phyloP scores from a whole-genome alignment of 768 basidiomycete genomes.

The Mycena galopus region DNA sequence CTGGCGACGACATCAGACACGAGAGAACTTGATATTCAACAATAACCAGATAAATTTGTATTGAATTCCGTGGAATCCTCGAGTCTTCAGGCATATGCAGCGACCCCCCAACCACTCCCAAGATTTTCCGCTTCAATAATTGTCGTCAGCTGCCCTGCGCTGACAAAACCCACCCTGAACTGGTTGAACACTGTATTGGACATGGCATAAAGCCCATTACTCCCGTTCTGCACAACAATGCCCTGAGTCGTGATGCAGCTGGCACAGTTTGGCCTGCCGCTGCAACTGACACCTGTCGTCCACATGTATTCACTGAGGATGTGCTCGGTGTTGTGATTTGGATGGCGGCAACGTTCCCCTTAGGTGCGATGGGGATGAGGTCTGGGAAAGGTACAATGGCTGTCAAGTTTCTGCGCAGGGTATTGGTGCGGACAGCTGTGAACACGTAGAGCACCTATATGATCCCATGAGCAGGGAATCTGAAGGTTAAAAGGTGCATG shows the following conservation, averaged over 20 bases:
- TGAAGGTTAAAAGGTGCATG: slow-evolving; percentile 1
- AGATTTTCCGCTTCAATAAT: slow-evolving; percentile 12
- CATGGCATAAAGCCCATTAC: slow-evolving; percentile 14
- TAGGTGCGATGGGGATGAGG: slow-evolving; percentile 7
- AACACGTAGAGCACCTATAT: not conserved
- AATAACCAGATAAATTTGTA: no score
- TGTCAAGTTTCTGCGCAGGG: slow-evolving; percentile 2
- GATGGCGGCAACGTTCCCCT: slow-evolving; percentile 11
- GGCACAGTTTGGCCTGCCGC: slow-evolving; percentile 9
- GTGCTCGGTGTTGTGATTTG: not conserved
- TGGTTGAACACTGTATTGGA: slow-evolving; percentile 20
- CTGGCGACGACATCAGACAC: no score
- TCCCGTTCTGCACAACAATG: not conserved
- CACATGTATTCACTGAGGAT: slow-evolving; percentile 23
- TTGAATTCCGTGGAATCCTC: not conserved
- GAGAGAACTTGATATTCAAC: no score
- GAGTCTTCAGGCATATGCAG: not conserved
- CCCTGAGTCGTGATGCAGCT: slow-evolving; percentile 9
- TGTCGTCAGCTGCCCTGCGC: slow-evolving; percentile 2
- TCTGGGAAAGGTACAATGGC: slow-evolving; percentile 9
- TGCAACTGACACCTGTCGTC: not conserved
- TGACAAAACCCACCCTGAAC: slow-evolving; percentile 16
- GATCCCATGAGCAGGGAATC: not conserved
- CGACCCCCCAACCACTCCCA: slow-evolving; percentile 10
- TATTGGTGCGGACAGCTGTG: not conserved